Evolutionary conservation across 2,329 filamentous ascomycete species (phyloP), one percentile per base, ranked within the genome.

Genomic region (Pseudofabraea citricarpa): DNA sequence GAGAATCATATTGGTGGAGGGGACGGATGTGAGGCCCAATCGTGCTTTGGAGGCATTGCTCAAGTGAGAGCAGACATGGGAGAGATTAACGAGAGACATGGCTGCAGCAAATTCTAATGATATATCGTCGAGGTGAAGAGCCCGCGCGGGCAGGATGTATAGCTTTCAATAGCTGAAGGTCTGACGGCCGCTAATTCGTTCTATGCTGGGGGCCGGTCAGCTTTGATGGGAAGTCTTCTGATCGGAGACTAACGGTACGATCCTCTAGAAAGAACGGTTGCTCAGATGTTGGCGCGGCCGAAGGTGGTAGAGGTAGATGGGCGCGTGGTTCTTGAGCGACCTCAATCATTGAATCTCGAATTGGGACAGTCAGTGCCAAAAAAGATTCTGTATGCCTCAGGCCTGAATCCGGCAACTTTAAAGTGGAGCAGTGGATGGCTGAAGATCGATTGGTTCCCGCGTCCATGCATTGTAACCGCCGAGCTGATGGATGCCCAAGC

Each of bases 11-110:
- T 83, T 83, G 20, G 79, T 78, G 56, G 80, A 77, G 29, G 82
- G 80, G 45, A 87, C 77, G 31, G 81, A 85, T 7, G 83, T 87
- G 18, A 85, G 67, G 49, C 79, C 80, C 10, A 88, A 72, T 3
- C 83, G 81, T 10, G 80, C 82, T 57, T 79, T 79, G 35, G 81
- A 84, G 55, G 80, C 81, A 67, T 88, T 88, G 65, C 86, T 82
- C 45, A 88, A 69, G 64, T 87, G 83, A 40, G 84, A 85, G 68
- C 82, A 87, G 58, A 86, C 75, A 65, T 85, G 67, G 47, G 81
- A 71, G 58, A 87, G 79, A 62, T 82, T 78, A 62, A 82, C 78
- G 65, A 87, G 80, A 56, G 83, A 87, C 83, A 88, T 87, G 36
- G 31, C 50, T 31, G 27, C 9, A n/a, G 27, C 16, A 37, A 37